phyloP scores from a whole-genome alignment of 2,329 filamentous ascomycete genomes.

The Keithomyces neogunnii region DNA sequence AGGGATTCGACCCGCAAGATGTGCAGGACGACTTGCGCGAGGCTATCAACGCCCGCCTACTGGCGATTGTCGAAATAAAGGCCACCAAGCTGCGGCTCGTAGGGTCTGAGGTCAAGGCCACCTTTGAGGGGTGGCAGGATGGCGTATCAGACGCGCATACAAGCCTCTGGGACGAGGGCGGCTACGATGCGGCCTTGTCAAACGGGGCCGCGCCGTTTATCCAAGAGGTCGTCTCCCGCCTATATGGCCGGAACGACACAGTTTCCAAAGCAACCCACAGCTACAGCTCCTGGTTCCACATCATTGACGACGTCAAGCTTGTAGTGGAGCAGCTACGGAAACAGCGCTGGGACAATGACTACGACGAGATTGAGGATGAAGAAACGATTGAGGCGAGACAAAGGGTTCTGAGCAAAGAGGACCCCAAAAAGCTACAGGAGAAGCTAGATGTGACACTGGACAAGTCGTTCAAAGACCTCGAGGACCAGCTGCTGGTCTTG shows the following conservation, averaged over 20 bases:
- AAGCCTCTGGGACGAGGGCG: slow-evolving; percentile 59
- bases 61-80: slow-evolving; percentile 53
- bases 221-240: slow-evolving; percentile 55
- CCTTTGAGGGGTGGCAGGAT: slow-evolving; percentile 51
- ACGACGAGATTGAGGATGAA: slow-evolving; percentile 67
- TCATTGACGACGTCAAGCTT: slow-evolving; percentile 57
- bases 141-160: slow-evolving; percentile 40
- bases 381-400: slow-evolving; percentile 59
- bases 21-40: slow-evolving; percentile 62
- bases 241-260: slow-evolving; percentile 63
- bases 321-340: slow-evolving; percentile 57
- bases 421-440: slow-evolving; percentile 55
- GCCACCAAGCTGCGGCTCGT: slow-evolving; percentile 57
- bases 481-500: slow-evolving; percentile 42
- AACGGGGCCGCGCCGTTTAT: slow-evolving; percentile 62
- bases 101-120: slow-evolving; percentile 53
- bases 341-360: slow-evolving; percentile 68
- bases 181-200: slow-evolving; percentile 56
- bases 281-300: slow-evolving; percentile 66
- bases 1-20: slow-evolving; percentile 58
- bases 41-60: slow-evolving; percentile 60
- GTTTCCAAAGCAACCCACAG: slow-evolving; percentile 52
- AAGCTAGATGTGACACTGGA: slow-evolving; percentile 48
- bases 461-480: slow-evolving; percentile 49
- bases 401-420: slow-evolving; percentile 60